Evolutionary conservation across 495 filamentous ascomycete species (phyloP).

Genomic region (Trichoderma orchidacearum): DNA sequence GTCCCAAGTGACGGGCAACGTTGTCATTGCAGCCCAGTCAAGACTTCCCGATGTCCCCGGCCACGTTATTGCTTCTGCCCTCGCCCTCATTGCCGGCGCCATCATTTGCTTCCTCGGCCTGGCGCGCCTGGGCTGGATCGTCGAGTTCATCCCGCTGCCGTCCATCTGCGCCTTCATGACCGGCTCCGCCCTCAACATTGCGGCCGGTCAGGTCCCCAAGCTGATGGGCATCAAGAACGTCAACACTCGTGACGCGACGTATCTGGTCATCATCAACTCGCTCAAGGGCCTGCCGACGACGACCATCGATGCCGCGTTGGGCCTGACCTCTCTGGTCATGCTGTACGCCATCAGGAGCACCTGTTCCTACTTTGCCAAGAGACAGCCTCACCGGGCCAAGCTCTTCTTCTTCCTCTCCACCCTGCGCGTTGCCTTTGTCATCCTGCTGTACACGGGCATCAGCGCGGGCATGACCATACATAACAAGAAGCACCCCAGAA

Average conservation of each 20-base stretch:
- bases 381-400: conserved; percentile 21
- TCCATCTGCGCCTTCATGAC: conserved; percentile 42
- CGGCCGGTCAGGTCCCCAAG: conserved; percentile 32
- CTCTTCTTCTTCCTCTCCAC: conserved; percentile 30
- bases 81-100: conserved; percentile 31
- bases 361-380: conserved; percentile 26
- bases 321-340: conserved; percentile 31
- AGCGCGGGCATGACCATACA: conserved; percentile 19
- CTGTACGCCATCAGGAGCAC: conserved; percentile 34
- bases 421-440: conserved; percentile 29
- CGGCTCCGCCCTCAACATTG: conserved; percentile 38
- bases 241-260: conserved; percentile 34
- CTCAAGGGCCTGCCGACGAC: conserved; percentile 29
- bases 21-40: conserved; percentile 43
- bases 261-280: conserved; percentile 39
- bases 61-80: conserved; percentile 25
- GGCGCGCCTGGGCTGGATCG: conserved; percentile 31
- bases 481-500: conserved; percentile 16
- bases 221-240: conserved; percentile 33
- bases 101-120: conserved; percentile 36
- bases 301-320: conserved; percentile 38
- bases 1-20: conserved; percentile 75
- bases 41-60: conserved; percentile 22
- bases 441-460: conserved; percentile 28
- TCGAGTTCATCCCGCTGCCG: conserved; percentile 38